These are phyloP conservation scores for Fremontodendron californicum DNA, from an alignment of 345 rosid genomes.

Conservation along the genomic window DNA sequence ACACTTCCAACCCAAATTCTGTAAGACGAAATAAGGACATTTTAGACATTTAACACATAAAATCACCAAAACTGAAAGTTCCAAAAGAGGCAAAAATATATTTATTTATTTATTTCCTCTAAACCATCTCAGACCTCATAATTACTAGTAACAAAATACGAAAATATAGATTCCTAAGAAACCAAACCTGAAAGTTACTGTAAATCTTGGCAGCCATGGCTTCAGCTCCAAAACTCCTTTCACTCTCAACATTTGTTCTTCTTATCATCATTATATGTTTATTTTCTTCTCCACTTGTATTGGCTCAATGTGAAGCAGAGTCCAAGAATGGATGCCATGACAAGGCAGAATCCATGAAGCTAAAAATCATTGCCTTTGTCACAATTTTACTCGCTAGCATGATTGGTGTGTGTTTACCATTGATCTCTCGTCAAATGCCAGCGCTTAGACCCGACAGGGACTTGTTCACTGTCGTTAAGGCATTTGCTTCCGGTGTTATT, in stretches of 20 bases:
- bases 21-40: not conserved
- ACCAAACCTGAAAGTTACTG: not conserved
- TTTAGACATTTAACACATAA: not conserved
- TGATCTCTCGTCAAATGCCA: slow-evolving; percentile 44
- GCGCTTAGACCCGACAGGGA: slow-evolving; percentile 51
- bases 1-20: not conserved
- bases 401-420: slow-evolving; percentile 58
- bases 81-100: not conserved
- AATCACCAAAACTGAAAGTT: not conserved
- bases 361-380: slow-evolving; percentile 14
- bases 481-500: slow-evolving; percentile 80
- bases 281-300: not conserved
- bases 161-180: not conserved
- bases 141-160: too few species aligned
- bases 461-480: slow-evolving; percentile 49
- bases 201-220: slow-evolving; percentile 2
- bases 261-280: not conserved
- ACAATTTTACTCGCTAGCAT: slow-evolving; percentile 40
- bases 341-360: slow-evolving; percentile 6
- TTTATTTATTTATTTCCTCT: not conserved
- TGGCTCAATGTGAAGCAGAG: not conserved
- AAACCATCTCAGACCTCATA: not conserved
- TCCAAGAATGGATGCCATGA: not conserved
- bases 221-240: too few species aligned
- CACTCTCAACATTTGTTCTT: not conserved